A percentile compares a stretch with the other conserved stretches of the same genome.
Evolutionary conservation across 202 grass and related monocot genomes (phyloP).

Genomic region (Bolboschoenoplectus hybrid): DNA sequence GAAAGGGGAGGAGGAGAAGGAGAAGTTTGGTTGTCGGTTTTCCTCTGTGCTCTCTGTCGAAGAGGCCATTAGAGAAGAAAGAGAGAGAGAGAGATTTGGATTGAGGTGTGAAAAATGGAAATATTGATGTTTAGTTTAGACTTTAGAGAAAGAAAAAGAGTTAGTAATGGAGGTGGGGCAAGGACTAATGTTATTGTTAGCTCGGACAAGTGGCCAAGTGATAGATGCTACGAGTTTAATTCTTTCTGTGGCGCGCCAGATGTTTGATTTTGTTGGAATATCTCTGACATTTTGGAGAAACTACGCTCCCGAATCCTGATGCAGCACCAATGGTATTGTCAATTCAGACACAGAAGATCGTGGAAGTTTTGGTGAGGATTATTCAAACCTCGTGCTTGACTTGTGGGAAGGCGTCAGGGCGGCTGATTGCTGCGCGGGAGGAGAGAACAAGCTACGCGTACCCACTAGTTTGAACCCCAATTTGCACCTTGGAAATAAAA

Average conservation of each 20-base stretch:
- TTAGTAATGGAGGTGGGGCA: neutral
- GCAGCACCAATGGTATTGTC: neutral
- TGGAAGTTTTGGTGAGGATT: neutral
- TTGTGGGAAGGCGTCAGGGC: constrained; percentile 3
- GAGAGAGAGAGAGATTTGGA: neutral
- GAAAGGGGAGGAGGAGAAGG: constrained; percentile 69
- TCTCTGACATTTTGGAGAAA: neutral
- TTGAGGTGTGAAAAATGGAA: neutral
- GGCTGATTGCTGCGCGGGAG: constrained; percentile 13
- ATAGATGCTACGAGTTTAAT: constrained; percentile 4
- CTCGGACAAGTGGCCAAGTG: constrained; percentile 17
- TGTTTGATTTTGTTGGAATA: neutral
- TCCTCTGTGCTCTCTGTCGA: constrained; percentile 43
- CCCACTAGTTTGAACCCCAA: neutral
- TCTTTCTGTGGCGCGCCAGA: neutral
- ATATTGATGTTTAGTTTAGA: neutral
- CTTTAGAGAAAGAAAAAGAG: constrained; percentile 1
- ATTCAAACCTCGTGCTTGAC: constrained; percentile 25
- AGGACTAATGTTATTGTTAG: neutral
- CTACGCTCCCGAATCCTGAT: neutral
- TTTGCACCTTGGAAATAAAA: neutral
- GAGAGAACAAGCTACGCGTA: neutral
- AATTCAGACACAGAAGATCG: neutral
- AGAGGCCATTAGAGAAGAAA: constrained; percentile 46
- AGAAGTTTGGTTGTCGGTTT: constrained; percentile 54